Evolutionary conservation across 2,329 filamentous ascomycete genomes (phyloP).

Genomic region (Dactylonectria macrodidyma): DNA sequence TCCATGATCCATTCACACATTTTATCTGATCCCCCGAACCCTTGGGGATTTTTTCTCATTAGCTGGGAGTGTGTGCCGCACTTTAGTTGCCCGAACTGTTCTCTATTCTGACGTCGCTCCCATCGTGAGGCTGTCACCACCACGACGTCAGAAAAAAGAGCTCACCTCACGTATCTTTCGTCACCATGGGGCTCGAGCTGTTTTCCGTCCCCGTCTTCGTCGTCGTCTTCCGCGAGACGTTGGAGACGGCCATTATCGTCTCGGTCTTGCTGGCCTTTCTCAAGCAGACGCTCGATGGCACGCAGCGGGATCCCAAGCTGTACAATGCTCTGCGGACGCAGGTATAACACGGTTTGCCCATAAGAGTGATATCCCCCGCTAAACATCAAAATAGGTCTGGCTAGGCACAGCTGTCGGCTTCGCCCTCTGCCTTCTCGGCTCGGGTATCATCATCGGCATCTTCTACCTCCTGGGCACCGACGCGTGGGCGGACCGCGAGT

Average conservation of each 20-base stretch:
- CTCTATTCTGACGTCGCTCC: neutral
- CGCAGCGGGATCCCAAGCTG: slow-evolving; percentile 70
- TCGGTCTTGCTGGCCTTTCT: slow-evolving; percentile 88
- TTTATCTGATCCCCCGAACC: slow-evolving; percentile 1
- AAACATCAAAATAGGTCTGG: slow-evolving; percentile 65
- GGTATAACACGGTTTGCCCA: slow-evolving; percentile 55
- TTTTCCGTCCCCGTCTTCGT: slow-evolving; percentile 90
- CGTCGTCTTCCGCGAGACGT: slow-evolving; percentile 88
- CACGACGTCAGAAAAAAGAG: neutral
- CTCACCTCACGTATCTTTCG: neutral
- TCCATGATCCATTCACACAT: neutral
- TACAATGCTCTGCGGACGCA: slow-evolving; percentile 80
- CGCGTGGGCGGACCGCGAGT: slow-evolving; percentile 78
- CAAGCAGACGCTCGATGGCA: slow-evolving; percentile 81
- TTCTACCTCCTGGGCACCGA: slow-evolving; percentile 79
- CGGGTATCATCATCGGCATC: slow-evolving; percentile 77
- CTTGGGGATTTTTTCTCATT: neutral
- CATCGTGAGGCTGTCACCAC: neutral
- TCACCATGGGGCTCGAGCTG: slow-evolving; percentile 74
- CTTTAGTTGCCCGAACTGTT: neutral
- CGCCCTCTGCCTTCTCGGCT: slow-evolving; percentile 75
- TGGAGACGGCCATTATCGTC: slow-evolving; percentile 88
- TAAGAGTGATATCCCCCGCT: neutral
- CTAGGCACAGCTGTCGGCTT: slow-evolving; percentile 56
- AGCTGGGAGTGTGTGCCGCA: neutral